A percentile compares a stretch with the other conserved stretches of the same genome.
These are phyloP conservation scores for Globisporangium megalacanthum DNA, from an alignment of 352 stramenopile genomes.

Conservation along the genomic window DNA sequence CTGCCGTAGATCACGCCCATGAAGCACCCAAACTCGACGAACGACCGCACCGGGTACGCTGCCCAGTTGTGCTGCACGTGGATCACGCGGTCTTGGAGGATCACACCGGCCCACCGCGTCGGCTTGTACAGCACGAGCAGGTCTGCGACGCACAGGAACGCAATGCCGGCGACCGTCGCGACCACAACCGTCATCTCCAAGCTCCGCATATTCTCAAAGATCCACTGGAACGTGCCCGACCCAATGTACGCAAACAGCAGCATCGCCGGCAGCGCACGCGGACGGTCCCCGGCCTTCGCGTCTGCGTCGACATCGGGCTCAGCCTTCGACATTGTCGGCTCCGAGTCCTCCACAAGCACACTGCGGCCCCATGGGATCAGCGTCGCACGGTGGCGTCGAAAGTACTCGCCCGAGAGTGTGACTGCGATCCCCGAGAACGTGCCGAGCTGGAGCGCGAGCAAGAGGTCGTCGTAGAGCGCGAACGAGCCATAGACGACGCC, in stretches of 20 bases:
- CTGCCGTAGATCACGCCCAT: conserved; percentile 86
- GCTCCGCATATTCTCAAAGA: conserved; percentile 84
- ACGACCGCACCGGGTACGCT: conserved; percentile 72
- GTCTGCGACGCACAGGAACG: conserved; percentile 79
- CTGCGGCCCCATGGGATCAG: conserved; percentile 42
- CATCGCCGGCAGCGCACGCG: conserved; percentile 46
- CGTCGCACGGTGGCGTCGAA: conserved; percentile 53
- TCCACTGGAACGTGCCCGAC: conserved; percentile 84
- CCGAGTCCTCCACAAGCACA: conserved; percentile 2
- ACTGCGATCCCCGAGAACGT: conserved; percentile 82
- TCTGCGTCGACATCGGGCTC: conserved; percentile 8
- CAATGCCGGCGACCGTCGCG: conserved; percentile 72
- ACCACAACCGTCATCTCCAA: conserved; percentile 77
- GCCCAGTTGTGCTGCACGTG: conserved; percentile 67
- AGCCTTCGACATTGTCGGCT: conserved; percentile 1
- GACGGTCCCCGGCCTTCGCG: conserved; percentile 7
- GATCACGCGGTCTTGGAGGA: conserved; percentile 81
- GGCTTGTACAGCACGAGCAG: conserved; percentile 51
- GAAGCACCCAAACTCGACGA: conserved; percentile 82
- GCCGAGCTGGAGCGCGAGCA: conserved; percentile 73
- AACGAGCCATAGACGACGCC: conserved; percentile 75
- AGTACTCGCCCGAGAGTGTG: conserved; percentile 72
- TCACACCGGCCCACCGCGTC: conserved; percentile 68
- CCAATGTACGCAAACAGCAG: conserved; percentile 82
- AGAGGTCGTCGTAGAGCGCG: conserved; percentile 70